Evolutionary conservation across 2,329 filamentous ascomycete genomes (phyloP).

Genomic region (Penicillium sp.): DNA sequence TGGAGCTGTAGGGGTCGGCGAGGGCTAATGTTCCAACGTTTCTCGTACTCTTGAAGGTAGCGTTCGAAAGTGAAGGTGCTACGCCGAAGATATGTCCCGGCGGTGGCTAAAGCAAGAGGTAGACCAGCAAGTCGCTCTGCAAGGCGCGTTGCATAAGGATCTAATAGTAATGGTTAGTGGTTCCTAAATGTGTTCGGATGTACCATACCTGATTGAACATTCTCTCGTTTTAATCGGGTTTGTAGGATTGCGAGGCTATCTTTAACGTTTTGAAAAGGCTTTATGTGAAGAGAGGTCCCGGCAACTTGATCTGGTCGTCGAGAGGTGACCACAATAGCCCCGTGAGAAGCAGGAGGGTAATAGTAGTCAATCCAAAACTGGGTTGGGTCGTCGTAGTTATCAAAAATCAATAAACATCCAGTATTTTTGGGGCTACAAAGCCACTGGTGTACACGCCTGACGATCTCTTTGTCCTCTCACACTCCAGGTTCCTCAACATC

Average conservation of each 20-base stretch:
- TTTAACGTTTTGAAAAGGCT: not conserved
- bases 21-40: not conserved
- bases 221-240: conserved; percentile 2
- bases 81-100: not conserved
- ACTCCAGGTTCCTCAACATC: not conserved
- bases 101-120: conserved; percentile 2
- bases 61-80: not conserved
- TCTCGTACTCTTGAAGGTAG: conserved; percentile 8
- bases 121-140: conserved; percentile 2
- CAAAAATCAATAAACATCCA: conserved; percentile 24
- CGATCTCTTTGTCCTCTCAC: not conserved
- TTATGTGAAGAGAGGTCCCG: not conserved
- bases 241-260: conserved; percentile 4
- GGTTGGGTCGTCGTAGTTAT: conserved; percentile 21
- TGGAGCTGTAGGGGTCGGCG: not conserved
- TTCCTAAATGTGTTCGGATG: too few relatives aligned
- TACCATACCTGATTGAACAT: conserved; percentile 4
- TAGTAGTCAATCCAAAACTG: conserved; percentile 13
- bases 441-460: conserved; percentile 10
- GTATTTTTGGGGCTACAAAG: conserved; percentile 15
- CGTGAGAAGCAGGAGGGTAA: conserved; percentile 13
- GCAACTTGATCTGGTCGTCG: conserved; percentile 1
- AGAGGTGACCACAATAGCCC: conserved; percentile 22
- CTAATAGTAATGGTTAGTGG: too few relatives aligned
- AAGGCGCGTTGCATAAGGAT: not conserved